Base-by-base conservation (phyloP, 352 stramenopile species). In the Blastocystis sp. region DNA sequence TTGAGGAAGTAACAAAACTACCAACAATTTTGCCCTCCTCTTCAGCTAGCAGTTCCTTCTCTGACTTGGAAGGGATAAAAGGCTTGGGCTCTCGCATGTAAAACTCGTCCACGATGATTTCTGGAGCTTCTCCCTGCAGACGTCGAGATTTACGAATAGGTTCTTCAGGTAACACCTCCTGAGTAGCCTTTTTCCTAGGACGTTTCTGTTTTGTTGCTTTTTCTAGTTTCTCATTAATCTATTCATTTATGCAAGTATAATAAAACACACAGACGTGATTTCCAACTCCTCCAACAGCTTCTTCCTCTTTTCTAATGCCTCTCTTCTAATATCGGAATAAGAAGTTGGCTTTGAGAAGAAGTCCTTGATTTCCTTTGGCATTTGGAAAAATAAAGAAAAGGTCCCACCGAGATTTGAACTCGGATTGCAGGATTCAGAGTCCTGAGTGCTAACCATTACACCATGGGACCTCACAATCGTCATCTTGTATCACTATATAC, bases 361-460 rank as follows among this genome's bases (percentile, higher is more conserved):
- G 50, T 61, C 55, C 9, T 84, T 59, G 5, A 84, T 84, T 69
- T 69, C 73, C 50, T 66, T 84, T 4, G 45, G 73, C 73, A 84
- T 84, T 23, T 50, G 34, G 37, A 54, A 20, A 62, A n/a, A 26
- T 26, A 37, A 39, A 63, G 41, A 80, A 80, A 45, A 50, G 50
- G 53, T 68, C 29, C 47, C 73, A 69, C 50, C 50, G 45, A 64
- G 70, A 80, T 80, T 80, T 80, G 70, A 80, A 80, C 70, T 80
- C 45, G 70, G 70, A 77, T 77, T 77, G 66, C 66, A 77, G 66
- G 66, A 77, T 77, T 77, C 66, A 77, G 66, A 77, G 66, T 77
- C 66, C 66, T 77, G 66, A 77, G 66, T 77, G 66, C 66, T 77
- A 77, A 77, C 66, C 66, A 77, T 77, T 77, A 77, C 66, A 77